These are phyloP conservation scores for Aspergillus heteromorphus DNA, from an alignment of 495 filamentous ascomycete genomes.

Conservation along the genomic window DNA sequence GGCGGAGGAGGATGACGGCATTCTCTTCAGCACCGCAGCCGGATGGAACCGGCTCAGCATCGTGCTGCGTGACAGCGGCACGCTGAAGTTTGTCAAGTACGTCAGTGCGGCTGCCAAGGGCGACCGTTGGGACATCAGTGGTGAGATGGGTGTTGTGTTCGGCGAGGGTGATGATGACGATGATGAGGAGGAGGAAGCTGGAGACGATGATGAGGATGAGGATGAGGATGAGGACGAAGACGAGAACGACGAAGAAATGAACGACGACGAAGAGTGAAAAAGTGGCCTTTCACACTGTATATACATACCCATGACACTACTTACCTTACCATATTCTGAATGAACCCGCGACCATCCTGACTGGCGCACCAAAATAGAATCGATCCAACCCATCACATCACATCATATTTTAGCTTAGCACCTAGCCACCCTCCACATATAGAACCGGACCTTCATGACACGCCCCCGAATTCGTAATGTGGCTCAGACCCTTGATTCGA, in stretches of 20 bases:
- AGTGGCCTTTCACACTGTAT: slow-evolving; percentile 4
- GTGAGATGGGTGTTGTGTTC: slow-evolving; percentile 48
- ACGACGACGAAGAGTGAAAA: slow-evolving; percentile 10
- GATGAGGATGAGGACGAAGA: slow-evolving; percentile 18
- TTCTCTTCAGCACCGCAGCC: slow-evolving; percentile 83
- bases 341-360: background rate
- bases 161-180: slow-evolving; percentile 39
- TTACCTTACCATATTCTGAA: background rate
- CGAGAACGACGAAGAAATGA: slow-evolving; percentile 8
- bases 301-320: background rate
- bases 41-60: slow-evolving; percentile 87
- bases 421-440: too few species aligned
- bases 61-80: slow-evolving; percentile 80
- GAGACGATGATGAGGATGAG: slow-evolving; percentile 23
- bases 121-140: slow-evolving; percentile 89
- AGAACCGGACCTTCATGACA: too few species aligned
- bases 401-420: too few species aligned
- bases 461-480: too few species aligned
- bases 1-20: slow-evolving; percentile 80
- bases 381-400: too few species aligned
- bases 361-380: background rate
- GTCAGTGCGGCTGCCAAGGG: slow-evolving; percentile 75
- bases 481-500: too few species aligned
- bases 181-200: slow-evolving; percentile 26
- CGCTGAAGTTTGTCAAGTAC: slow-evolving; percentile 93